These are phyloP conservation scores for Leucoagaricus sp. DNA, from an alignment of 1,284 basidiomycete genomes.

Conservation along the genomic window DNA sequence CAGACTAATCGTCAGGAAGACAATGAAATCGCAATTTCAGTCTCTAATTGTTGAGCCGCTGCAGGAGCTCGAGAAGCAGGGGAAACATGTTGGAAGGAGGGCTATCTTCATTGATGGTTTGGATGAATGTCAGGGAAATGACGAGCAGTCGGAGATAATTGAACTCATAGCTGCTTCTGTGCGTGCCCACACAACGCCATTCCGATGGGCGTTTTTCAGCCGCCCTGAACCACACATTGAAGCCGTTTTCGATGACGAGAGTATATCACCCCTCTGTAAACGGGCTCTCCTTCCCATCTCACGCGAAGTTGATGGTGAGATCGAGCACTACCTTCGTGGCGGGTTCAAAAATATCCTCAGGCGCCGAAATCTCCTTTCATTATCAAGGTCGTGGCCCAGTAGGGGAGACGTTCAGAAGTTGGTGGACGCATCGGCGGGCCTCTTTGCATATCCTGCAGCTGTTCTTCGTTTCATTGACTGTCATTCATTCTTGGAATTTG, in stretches of 20 bases:
- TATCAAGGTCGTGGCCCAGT: slow-evolving; percentile 9
- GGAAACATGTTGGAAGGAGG: neutral
- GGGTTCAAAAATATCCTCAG: slow-evolving; percentile 7
- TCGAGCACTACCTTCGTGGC: slow-evolving; percentile 3
- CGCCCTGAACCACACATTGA: slow-evolving; percentile 8
- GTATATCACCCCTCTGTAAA: neutral
- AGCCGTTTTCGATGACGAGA: neutral
- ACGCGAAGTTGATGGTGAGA: slow-evolving; percentile 4
- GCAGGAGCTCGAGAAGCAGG: neutral
- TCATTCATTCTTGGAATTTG: too few relatives aligned
- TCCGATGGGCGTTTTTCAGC: slow-evolving; percentile 6
- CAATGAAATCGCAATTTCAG: neutral
- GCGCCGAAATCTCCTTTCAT: neutral
- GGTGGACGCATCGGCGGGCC: too few relatives aligned
- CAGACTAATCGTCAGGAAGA: neutral
- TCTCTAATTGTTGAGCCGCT: slow-evolving; percentile 8
- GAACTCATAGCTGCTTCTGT: neutral
- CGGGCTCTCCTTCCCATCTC: neutral
- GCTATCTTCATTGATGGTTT: slow-evolving; percentile 15
- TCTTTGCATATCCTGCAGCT: too few relatives aligned
- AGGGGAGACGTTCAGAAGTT: too few relatives aligned
- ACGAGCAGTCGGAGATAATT: neutral
- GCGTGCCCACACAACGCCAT: neutral
- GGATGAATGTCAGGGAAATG: slow-evolving; percentile 12
- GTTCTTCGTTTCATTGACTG: too few relatives aligned